These are phyloP conservation scores for Madurella mycetomatis DNA, from an alignment of 2,329 filamentous ascomycete genomes.

Conservation along the genomic window DNA sequence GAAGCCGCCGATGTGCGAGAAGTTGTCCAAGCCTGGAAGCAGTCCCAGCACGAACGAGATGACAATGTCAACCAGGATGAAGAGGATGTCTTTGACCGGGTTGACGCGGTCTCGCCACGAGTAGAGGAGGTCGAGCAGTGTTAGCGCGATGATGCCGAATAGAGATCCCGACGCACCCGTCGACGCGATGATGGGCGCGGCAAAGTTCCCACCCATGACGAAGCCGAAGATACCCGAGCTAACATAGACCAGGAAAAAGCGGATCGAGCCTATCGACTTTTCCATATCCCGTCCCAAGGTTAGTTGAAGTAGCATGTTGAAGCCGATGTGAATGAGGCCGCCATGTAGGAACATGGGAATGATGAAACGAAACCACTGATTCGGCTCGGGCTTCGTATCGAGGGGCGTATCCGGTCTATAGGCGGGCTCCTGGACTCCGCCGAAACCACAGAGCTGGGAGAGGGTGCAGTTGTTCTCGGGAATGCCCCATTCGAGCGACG, in stretches of 20 bases:
- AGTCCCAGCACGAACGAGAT: conserved; percentile 92
- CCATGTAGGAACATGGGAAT: conserved; percentile 92
- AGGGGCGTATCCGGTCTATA: conserved; percentile 45
- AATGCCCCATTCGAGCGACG: conserved; percentile 48
- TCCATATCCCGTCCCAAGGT: conserved; percentile 93
- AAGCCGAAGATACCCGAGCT: conserved; percentile 92
- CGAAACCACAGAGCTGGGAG: conserved; percentile 78
- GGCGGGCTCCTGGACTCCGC: conserved; percentile 64
- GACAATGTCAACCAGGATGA: conserved; percentile 77
- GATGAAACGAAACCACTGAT: conserved; percentile 98
- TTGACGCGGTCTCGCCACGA: conserved; percentile 77
- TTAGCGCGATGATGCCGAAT: conserved; percentile 87
- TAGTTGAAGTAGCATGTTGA: conserved; percentile 89
- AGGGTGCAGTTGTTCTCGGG: conserved; percentile 62
- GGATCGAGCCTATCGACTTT: conserved; percentile 77
- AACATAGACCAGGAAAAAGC: conserved; percentile 87
- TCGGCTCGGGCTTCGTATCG: conserved; percentile 57
- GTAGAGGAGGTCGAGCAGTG: conserved; percentile 84
- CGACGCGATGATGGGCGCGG: conserved; percentile 73
- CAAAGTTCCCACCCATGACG: conserved; percentile 90
- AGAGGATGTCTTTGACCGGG: conserved; percentile 79
- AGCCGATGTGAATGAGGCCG: conserved; percentile 88
- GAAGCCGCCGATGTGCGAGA: conserved; percentile 94
- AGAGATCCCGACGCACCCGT: conserved; percentile 86
- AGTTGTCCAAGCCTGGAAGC: conserved; percentile 91